A percentile compares a stretch with the other conserved stretches of the same genome.
phyloP scores from a whole-genome alignment of 805 yeast genomes.

The Zygoascus bituminiphila region DNA sequence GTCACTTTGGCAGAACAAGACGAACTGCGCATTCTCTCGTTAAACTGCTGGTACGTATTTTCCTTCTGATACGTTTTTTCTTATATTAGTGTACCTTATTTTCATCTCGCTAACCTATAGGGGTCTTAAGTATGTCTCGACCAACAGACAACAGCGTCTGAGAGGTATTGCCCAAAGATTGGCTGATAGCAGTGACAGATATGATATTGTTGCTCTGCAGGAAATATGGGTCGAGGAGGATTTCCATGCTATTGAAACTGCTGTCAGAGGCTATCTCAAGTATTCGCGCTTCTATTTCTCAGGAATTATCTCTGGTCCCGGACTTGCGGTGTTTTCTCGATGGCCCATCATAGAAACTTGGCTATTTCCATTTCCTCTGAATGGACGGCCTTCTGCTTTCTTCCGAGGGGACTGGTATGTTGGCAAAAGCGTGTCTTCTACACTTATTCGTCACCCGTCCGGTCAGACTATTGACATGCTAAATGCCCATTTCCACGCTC shows the following conservation, averaged over 20 bases:
- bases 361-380: slow-evolving; percentile 77
- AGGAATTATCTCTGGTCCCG: slow-evolving; percentile 91
- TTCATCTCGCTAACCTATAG: slow-evolving; percentile 27
- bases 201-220: slow-evolving; percentile 87
- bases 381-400: slow-evolving; percentile 91
- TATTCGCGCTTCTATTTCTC: slow-evolving; percentile 63
- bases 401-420: slow-evolving; percentile 96
- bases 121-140: slow-evolving; percentile 87
- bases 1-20: slow-evolving; percentile 1
- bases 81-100: background rate
- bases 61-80: background rate
- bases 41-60: slow-evolving; percentile 27
- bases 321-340: slow-evolving; percentile 74
- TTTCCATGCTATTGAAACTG: slow-evolving; percentile 53
- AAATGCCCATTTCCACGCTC: slow-evolving; percentile 97
- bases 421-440: slow-evolving; percentile 80
- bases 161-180: slow-evolving; percentile 64
- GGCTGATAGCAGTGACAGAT: slow-evolving; percentile 35
- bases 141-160: slow-evolving; percentile 54
- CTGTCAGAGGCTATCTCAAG: slow-evolving; percentile 45
- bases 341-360: slow-evolving; percentile 76
- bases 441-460: slow-evolving; percentile 48
- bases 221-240: slow-evolving; percentile 88
- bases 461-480: slow-evolving; percentile 57
- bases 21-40: slow-evolving; percentile 21